Conservation (phyloP, 495 filamentous ascomycete species). For the Xylaria longipes region DNA sequence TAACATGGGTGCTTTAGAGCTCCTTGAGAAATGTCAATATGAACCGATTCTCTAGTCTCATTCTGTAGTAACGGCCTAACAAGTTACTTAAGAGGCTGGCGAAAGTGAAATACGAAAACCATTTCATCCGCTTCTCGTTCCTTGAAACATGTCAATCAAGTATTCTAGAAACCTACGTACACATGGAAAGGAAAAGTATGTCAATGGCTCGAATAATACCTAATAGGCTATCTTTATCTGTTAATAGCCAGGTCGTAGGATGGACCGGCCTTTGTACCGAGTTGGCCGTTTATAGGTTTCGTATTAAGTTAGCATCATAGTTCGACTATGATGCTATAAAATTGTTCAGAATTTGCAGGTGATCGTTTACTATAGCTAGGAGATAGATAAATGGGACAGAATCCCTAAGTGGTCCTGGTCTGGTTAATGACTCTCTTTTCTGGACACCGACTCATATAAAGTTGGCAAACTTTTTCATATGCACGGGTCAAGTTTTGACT, state of each 20-base stretch:
- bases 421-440: not conserved
- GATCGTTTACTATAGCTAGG: not conserved
- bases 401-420: not conserved
- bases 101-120: not conserved
- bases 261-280: not conserved
- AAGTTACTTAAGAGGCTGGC: not conserved
- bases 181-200: not conserved
- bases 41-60: not conserved
- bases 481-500: not conserved
- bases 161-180: not conserved
- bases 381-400: not conserved
- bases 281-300: not conserved
- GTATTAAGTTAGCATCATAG: not conserved
- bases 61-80: not conserved
- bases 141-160: not conserved
- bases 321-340: not conserved
- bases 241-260: not conserved
- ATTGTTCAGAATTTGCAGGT: not conserved
- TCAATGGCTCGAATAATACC: not conserved
- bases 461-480: not conserved
- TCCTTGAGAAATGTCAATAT: not conserved
- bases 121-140: not conserved
- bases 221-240: not conserved
- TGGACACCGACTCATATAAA: not conserved
- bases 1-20: not conserved